Conservation (phyloP, 2,329 filamentous ascomycete genomes). For the Ceratocystis harringtonii region DNA sequence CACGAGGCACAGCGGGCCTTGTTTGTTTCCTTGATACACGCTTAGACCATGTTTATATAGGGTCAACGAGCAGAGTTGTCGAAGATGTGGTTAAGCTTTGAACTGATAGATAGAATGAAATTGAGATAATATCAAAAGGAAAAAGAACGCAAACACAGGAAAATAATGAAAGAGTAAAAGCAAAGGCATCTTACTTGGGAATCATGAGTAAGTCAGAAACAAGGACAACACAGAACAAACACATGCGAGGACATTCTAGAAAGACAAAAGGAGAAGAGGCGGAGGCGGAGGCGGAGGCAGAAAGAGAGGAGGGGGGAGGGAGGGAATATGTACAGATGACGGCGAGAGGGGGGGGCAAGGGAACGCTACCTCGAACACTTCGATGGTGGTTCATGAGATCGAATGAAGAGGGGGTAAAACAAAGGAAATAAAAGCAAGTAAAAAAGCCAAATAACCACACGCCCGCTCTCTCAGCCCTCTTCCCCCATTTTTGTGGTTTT, state of each 20-base stretch:
- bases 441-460: neutral
- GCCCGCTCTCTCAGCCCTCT: neutral
- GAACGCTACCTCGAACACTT: conserved; percentile 10
- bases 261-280: neutral
- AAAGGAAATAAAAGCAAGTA: conserved; percentile 4
- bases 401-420: neutral
- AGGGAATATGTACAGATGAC: conserved; percentile 1
- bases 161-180: conserved; percentile 4
- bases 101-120: no score
- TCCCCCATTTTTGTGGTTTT: neutral
- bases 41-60: no score
- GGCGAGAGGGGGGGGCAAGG: neutral
- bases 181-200: conserved; percentile 3
- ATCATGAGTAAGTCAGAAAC: conserved; percentile 4
- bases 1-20: no score
- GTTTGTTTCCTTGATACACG: no score
- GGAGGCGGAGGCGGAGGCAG: neutral
- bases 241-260: neutral
- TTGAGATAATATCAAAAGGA: no score
- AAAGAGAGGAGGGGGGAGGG: neutral
- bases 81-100: no score
- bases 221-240: neutral
- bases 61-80: no score
- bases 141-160: neutral
- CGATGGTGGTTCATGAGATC: neutral